Evolutionary conservation across 108 stramenopile species (phyloP).

Genomic region (Conticribra weissflogii): DNA sequence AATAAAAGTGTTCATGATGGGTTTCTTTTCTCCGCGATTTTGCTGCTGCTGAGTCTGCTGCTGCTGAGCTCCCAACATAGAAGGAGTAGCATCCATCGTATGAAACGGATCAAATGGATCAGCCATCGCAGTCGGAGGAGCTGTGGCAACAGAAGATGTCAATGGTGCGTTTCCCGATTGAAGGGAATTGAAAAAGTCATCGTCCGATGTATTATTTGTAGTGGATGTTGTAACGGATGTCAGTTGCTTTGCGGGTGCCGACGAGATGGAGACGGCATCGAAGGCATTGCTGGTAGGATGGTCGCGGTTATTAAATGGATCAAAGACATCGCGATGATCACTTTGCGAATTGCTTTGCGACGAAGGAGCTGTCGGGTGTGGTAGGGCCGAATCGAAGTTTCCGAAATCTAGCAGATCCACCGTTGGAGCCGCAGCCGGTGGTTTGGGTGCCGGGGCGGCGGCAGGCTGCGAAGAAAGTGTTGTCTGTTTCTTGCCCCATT

Average conservation of each 20-base stretch:
- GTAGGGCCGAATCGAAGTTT: conserved; percentile 28
- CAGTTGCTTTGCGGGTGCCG: conserved; percentile 1
- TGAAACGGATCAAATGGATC: conserved; percentile 46
- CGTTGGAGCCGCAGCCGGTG: conserved; percentile 35
- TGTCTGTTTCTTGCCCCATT: no score
- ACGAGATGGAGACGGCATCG: no score
- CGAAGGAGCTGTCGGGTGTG: conserved; percentile 14
- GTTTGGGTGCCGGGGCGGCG: conserved; percentile 18
- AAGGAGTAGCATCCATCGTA: not conserved
- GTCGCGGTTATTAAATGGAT: conserved; percentile 31
- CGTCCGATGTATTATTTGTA: not conserved
- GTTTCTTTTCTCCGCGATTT: conserved; percentile 11
- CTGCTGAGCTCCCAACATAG: no score
- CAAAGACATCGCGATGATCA: conserved; percentile 23
- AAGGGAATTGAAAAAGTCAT: conserved; percentile 12
- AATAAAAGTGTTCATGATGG: conserved; percentile 42
- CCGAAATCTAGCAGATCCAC: conserved; percentile 71
- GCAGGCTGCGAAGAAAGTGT: conserved; percentile 1
- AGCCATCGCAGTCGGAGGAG: conserved; percentile 8
- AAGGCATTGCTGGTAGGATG: not conserved
- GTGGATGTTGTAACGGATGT: not conserved
- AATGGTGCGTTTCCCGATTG: conserved; percentile 12
- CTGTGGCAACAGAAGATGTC: conserved; percentile 1
- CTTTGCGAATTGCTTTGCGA: conserved; percentile 8
- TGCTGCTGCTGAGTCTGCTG: conserved; percentile 13